Evolutionary conservation across 2,329 filamentous ascomycete species (phyloP), one percentile per base, ranked within the genome.

Genomic region (Gliomastix tumulicola): DNA sequence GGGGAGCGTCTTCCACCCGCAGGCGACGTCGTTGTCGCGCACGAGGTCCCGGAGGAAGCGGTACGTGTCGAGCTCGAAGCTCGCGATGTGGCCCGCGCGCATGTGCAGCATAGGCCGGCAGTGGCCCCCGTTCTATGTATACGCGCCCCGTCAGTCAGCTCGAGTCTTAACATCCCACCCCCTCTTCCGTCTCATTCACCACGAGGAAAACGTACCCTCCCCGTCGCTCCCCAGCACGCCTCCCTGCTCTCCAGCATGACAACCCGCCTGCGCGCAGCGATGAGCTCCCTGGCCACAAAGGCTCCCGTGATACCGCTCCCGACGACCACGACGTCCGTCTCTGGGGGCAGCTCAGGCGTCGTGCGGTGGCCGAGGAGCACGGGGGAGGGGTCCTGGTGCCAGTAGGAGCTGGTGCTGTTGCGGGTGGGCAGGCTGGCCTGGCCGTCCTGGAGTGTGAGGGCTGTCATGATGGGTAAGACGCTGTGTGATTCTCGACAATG

Each of bases 201-300:
- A n/a, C n/a, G n/a, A n/a, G n/a, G n/a, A 32, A 15, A 19, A 67
- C 77, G 68, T 51, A 85, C 82, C 51, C 84, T 64, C n/a, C 85
- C 84, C 2, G 84, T 90, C n/a, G 85, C 85, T 15, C 85, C 85
- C 75, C 76, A 88, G 51, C 84, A 89, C 5, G 80, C 83, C 63
- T 89, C 84, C 48, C 85, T 69, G 12, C 85, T 85, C 59, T 90
- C 85, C 6, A 90, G 66, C 65, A 89, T 71, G 6, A 89, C 66
- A 7, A 88, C 71, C n/a, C 60, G 66, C 40, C 17, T 60, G 6
- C 68, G 63, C 27, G 57, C 62, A 39, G 63, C 67, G 50, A 62
- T 71, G 35, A 87, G 63, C 50, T 76, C 78, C 44, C 76, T 69
- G 4, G 82, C 82, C 1, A 79, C 81, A 56, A 82, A 84, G 2